Conservation (phyloP, 371 early-diverging fungal species). For the Mucor irregularis region DNA sequence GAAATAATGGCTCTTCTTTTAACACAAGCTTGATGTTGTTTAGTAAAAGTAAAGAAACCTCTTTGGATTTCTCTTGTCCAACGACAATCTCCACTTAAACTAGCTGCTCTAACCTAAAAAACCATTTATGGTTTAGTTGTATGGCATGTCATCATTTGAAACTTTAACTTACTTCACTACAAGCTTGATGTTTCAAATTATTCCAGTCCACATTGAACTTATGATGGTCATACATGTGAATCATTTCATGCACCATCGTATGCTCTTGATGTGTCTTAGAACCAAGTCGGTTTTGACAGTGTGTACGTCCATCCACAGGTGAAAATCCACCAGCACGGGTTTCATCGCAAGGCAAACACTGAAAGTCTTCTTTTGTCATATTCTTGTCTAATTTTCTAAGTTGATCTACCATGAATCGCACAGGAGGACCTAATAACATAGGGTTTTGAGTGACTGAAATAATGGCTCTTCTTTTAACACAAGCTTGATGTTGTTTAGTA, state of each 20-base stretch:
- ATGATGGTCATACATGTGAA: constrained; percentile 94
- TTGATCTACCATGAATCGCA: constrained; percentile 82
- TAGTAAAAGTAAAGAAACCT: constrained; percentile 77
- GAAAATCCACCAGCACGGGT: constrained; percentile 83
- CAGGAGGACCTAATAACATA: constrained; percentile 77
- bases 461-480: constrained; percentile 89
- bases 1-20: constrained; percentile 86
- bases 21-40: constrained; percentile 93
- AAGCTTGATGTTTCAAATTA: constrained; percentile 89
- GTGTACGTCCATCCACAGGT: constrained; percentile 73
- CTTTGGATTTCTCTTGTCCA: constrained; percentile 83
- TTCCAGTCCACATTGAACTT: constrained; percentile 82
- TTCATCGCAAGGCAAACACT: constrained; percentile 81
- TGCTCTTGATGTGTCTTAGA: constrained; percentile 80
- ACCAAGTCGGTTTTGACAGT: constrained; percentile 82
- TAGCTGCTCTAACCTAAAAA: constrained; percentile 83
- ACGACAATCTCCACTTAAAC: constrained; percentile 90
- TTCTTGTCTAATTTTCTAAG: constrained; percentile 71
- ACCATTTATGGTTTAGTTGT: neutral
- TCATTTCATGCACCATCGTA: constrained; percentile 93
- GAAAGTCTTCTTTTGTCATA: constrained; percentile 60
- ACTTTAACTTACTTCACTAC: constrained; percentile 69
- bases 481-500: constrained; percentile 90
- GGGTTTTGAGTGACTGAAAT: constrained; percentile 79
- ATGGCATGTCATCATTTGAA: neutral